A percentile compares a stretch with the other conserved stretches of the same genome.
phyloP scores from a whole-genome alignment of 306 rosid genomes.

The Rosa lucieae region DNA sequence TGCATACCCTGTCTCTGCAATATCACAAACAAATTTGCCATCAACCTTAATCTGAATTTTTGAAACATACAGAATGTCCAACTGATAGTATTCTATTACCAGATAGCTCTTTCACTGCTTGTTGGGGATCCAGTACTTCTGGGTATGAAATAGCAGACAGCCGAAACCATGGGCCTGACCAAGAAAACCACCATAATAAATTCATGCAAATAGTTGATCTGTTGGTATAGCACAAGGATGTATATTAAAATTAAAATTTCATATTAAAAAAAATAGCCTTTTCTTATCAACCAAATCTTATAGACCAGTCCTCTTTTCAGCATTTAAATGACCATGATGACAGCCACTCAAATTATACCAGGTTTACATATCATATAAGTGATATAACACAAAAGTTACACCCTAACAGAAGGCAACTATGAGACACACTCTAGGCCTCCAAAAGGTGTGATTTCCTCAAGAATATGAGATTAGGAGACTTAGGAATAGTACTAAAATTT shows the following conservation, averaged over 20 bases:
- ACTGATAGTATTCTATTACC: slow-evolving; percentile 48
- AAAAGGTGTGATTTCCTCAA: not conserved
- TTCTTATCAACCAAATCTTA: not conserved
- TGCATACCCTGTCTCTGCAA: slow-evolving; percentile 65
- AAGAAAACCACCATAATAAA: not conserved
- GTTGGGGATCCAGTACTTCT: slow-evolving; percentile 45
- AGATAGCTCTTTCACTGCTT: slow-evolving; percentile 52
- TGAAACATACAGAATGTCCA: slow-evolving; percentile 20
- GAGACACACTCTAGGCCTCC: not conserved
- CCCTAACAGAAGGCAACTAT: not conserved
- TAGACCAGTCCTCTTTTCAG: not conserved
- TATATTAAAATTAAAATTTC: not conserved
- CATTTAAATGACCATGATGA: not conserved
- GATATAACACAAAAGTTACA: not conserved
- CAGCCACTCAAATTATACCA: not conserved
- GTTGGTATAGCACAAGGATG: not conserved
- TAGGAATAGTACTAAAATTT: not conserved
- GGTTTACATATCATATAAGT: not conserved
- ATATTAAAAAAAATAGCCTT: not conserved
- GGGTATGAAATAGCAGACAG: slow-evolving; percentile 40
- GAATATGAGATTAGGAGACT: not conserved
- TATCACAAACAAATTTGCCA: slow-evolving; percentile 12
- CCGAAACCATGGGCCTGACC: slow-evolving; percentile 60
- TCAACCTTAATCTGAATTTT: slow-evolving; percentile 21
- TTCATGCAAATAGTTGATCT: not conserved